A percentile compares a stretch with the other conserved stretches of the same genome.
phyloP scores from a whole-genome alignment of 2,329 filamentous ascomycete species.

The Blumeria graminis region DNA sequence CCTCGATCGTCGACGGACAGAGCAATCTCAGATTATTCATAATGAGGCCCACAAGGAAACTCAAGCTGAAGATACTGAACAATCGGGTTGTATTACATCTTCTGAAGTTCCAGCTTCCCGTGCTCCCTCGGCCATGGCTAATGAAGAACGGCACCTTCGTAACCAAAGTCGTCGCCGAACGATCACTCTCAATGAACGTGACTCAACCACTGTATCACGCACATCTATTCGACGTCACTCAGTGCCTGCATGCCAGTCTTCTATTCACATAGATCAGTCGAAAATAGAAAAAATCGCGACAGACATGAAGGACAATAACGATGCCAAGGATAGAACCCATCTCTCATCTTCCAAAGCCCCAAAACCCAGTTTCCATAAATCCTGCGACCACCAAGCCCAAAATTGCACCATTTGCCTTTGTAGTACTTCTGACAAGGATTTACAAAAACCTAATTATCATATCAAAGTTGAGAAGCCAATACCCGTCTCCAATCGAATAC shows the following conservation, averaged over 20 bases:
- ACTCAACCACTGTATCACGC: constrained; percentile 6
- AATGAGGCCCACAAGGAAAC: not conserved
- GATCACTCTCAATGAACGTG: not conserved
- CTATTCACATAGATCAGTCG: not conserved
- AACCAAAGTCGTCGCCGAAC: not conserved
- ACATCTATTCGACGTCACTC: constrained; percentile 3
- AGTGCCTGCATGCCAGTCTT: not conserved
- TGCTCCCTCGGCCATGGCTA: not conserved
- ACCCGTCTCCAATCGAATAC: constrained; percentile 17
- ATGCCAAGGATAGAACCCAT: constrained; percentile 13
- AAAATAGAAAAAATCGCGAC: not conserved
- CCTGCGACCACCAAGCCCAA: constrained; percentile 28
- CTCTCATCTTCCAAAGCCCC: constrained; percentile 27
- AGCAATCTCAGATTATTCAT: not conserved
- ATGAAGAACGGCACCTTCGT: not conserved
- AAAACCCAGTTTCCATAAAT: constrained; percentile 25
- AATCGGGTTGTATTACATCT: not conserved
- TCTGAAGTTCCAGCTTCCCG: not conserved
- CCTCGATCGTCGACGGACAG: not conserved
- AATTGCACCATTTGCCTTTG: constrained; percentile 34
- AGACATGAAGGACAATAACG: not conserved
- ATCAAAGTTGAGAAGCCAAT: constrained; percentile 39
- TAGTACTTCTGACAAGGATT: constrained; percentile 18
- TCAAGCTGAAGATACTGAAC: constrained; percentile 2
- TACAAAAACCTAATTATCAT: constrained; percentile 17